A percentile compares a stretch with the other conserved stretches of the same genome.
These are phyloP conservation scores for Trichothecium roseum DNA, from an alignment of 2,329 filamentous ascomycete genomes.

Conservation along the genomic window DNA sequence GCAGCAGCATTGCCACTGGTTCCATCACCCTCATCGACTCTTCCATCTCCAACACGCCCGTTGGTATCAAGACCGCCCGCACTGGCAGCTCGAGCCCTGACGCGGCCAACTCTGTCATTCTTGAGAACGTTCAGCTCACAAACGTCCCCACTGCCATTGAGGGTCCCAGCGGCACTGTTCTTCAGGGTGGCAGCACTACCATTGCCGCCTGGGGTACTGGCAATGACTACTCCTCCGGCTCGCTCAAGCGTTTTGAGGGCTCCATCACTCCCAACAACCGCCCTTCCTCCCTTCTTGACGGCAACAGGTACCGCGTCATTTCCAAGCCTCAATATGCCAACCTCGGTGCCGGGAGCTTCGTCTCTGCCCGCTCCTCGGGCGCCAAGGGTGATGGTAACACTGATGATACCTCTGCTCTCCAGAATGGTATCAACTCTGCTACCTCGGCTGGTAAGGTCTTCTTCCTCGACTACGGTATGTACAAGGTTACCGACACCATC, in stretches of 20 bases:
- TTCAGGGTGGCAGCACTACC: slow-evolving; percentile 53
- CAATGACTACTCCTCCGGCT: no score
- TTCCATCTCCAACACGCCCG: slow-evolving; percentile 61
- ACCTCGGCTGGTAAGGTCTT: slow-evolving; percentile 33
- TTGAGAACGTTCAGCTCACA: slow-evolving; percentile 84
- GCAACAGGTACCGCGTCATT: slow-evolving; percentile 61
- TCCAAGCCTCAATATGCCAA: slow-evolving; percentile 81
- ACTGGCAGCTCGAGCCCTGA: no score
- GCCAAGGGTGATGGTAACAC: slow-evolving; percentile 80
- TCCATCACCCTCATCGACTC: slow-evolving; percentile 78
- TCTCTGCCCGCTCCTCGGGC: slow-evolving; percentile 73
- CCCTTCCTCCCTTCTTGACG: slow-evolving; percentile 54
- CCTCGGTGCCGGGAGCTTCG: slow-evolving; percentile 55
- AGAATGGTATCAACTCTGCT: slow-evolving; percentile 62
- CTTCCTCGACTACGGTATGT: slow-evolving; percentile 16
- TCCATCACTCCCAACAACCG: no score
- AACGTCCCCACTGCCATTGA: slow-evolving; percentile 58
- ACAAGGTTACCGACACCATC: slow-evolving; percentile 18
- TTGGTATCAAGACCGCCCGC: slow-evolving; percentile 35
- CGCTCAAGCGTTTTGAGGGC: no score
- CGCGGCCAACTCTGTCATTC: slow-evolving; percentile 51
- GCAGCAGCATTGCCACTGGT: slow-evolving; percentile 39
- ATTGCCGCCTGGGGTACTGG: slow-evolving; percentile 26
- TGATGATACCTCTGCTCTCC: slow-evolving; percentile 80
- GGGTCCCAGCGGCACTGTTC: slow-evolving; percentile 44